phyloP scores from a whole-genome alignment of 2,329 filamentous ascomycete genomes.

The Didymella glomerata region DNA sequence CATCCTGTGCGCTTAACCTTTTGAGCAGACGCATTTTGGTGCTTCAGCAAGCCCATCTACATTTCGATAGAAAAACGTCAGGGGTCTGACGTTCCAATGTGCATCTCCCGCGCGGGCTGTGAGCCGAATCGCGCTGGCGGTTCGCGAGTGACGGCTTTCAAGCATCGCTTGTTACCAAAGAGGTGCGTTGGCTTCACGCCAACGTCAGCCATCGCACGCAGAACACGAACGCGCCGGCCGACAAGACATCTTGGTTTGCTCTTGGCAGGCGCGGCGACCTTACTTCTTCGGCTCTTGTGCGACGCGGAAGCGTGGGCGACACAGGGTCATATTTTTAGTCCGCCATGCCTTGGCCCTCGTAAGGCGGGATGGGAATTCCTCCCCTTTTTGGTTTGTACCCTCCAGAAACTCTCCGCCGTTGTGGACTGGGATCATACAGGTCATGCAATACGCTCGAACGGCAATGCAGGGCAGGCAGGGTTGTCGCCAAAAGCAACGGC shows the following conservation, averaged over 20 bases:
- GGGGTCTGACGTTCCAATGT: constrained; percentile 12
- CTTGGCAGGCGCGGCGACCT: constrained; percentile 25
- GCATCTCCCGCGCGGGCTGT: constrained; percentile 15
- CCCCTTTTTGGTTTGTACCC: constrained; percentile 5
- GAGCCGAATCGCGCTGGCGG: constrained; percentile 3
- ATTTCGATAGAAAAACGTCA: constrained; percentile 15
- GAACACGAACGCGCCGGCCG: constrained; percentile 10
- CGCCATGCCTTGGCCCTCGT: constrained; percentile 25
- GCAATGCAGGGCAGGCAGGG: background rate
- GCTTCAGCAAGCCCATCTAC: constrained; percentile 11
- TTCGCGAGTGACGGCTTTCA: constrained; percentile 5
- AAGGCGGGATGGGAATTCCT: constrained; percentile 7
- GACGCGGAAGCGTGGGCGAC: constrained; percentile 19
- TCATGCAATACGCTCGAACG: background rate
- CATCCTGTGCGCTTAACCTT: background rate
- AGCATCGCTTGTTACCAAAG: constrained; percentile 9
- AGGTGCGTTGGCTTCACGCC: constrained; percentile 12
- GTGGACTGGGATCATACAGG: background rate
- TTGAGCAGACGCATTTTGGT: background rate
- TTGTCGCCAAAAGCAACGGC: background rate
- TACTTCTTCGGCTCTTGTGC: constrained; percentile 22
- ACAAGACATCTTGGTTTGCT: constrained; percentile 14
- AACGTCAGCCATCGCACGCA: constrained; percentile 8
- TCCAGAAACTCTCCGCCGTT: constrained; percentile 13
- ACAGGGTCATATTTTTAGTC: constrained; percentile 29